Evolutionary conservation across 1,284 basidiomycete genomes (phyloP), one percentile per base, ranked within the genome.

Genomic region (Pseudozyma pruni): DNA sequence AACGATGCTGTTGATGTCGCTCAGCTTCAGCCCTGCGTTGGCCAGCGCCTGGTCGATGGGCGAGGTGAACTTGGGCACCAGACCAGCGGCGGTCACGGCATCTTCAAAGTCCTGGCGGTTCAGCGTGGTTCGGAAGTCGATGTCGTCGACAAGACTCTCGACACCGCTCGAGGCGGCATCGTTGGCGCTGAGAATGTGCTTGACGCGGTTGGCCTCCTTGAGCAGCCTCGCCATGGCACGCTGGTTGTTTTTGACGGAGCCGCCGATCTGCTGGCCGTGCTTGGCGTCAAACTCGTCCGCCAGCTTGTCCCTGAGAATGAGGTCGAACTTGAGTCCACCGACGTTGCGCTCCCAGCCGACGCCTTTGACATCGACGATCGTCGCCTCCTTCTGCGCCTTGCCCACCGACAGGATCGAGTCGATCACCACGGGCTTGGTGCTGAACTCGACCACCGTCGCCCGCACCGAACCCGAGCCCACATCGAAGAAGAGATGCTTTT

Each of bases 121-220:
- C 43, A 98, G 82, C 75, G 89, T 90, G 50, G 89, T 85, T 76
- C 88, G 88, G 85, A 93, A 95, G 83, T 99, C 96, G 39, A 94
- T 87, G 78, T 98, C 96, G 77, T 91, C 90, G 27, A 89, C 90
- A 8, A 94, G 83, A 59, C 91, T 92, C 85, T 99, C 95, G 83
- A 93, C 90, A 69, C 87, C 86, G 22, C 89, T 87, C 43, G 84
- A 85, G 17, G 90, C 90, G 44, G 94, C 93, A 10, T 86, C 86
- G 82, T 99, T 99, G 45, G 94, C 94, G 78, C 93, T 96, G 61
- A 99, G 85, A 74, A 98, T 91, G 19, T 90, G 87, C 86, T 98
- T 99, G 74, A 97, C 88, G 53, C 94, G 87, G 44, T 88, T 89
- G 0, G 95, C 93, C 83, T 98, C 96, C 83, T 93, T 94, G 87